phyloP scores from a whole-genome alignment of 768 basidiomycete genomes.

The Lactarius sanguifluus region DNA sequence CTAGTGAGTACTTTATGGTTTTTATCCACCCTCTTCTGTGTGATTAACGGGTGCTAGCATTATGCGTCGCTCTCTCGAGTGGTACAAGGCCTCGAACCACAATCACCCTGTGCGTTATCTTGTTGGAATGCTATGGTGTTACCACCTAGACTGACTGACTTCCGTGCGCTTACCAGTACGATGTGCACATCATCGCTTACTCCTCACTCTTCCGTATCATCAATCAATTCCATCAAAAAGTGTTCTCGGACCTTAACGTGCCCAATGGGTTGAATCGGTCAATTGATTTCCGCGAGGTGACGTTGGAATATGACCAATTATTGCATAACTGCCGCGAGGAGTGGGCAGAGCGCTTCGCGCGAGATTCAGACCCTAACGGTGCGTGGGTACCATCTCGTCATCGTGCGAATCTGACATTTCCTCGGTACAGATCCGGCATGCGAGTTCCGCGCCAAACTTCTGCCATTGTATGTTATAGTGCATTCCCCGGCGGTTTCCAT shows the following conservation, averaged over 20 bases:
- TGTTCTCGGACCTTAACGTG: conserved; percentile 27
- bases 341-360: conserved; percentile 26
- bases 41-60: conserved; percentile 15
- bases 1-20: conserved; percentile 61
- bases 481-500: neutral
- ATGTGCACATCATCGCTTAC: conserved; percentile 29
- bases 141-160: neutral
- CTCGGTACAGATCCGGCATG: conserved; percentile 20
- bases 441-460: conserved; percentile 29
- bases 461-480: conserved; percentile 42
- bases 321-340: conserved; percentile 24
- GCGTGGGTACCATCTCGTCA: neutral
- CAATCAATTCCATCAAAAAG: conserved; percentile 25
- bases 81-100: conserved; percentile 27
- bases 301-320: conserved; percentile 21
- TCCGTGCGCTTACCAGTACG: conserved; percentile 9
- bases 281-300: conserved; percentile 29
- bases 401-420: neutral
- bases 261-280: conserved; percentile 25
- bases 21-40: neutral
- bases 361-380: conserved; percentile 26
- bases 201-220: conserved; percentile 27
- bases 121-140: too few relatives aligned
- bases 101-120: conserved; percentile 25
- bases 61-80: conserved; percentile 22